Conservation (phyloP, 176 grass and related monocot species). For the Oryza brachyantha region DNA sequence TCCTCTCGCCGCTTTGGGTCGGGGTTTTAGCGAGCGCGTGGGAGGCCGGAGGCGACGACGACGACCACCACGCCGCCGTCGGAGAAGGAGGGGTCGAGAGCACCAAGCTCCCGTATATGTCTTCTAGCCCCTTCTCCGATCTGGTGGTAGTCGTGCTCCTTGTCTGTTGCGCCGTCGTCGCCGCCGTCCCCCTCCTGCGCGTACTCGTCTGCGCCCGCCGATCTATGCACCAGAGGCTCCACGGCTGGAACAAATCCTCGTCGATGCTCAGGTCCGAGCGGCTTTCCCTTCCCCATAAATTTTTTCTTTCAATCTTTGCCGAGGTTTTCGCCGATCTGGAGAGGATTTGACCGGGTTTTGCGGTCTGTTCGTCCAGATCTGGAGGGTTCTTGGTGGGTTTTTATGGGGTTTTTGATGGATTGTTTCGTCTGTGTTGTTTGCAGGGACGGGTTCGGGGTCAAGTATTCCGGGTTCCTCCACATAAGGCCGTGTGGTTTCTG, state of each 20-base stretch:
- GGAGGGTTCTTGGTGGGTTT: conserved; percentile 10
- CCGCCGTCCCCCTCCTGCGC: conserved; percentile 38
- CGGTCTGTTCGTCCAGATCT: conserved; percentile 31
- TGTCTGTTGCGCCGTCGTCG: conserved; percentile 28
- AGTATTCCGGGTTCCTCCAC: conserved; percentile 92
- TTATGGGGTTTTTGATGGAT: conserved; percentile 34
- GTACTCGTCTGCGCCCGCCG: conserved; percentile 33
- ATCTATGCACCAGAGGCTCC: conserved; percentile 60
- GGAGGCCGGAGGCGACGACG: conserved; percentile 47
- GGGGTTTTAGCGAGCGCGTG: conserved; percentile 70
- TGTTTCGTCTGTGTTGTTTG: neutral
- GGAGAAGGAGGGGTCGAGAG: conserved; percentile 4
- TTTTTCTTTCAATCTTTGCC: neutral
- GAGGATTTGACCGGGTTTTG: conserved; percentile 27
- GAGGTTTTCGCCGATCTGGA: conserved; percentile 17
- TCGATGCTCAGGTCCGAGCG: conserved; percentile 78
- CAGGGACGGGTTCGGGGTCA: conserved; percentile 92
- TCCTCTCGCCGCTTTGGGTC: conserved; percentile 49
- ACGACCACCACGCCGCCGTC: conserved; percentile 33
- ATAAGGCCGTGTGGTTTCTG: conserved; percentile 65
- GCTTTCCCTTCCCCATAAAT: neutral
- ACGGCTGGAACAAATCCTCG: conserved; percentile 58
- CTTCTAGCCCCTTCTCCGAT: conserved; percentile 69
- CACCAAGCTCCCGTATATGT: conserved; percentile 60
- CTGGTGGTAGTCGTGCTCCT: conserved; percentile 45